Percentiles rank a stretch among this genome's conserved stretches.
Evolutionary conservation across 202 grass and related monocot species (phyloP).

Genomic region (Setaria viridis): DNA sequence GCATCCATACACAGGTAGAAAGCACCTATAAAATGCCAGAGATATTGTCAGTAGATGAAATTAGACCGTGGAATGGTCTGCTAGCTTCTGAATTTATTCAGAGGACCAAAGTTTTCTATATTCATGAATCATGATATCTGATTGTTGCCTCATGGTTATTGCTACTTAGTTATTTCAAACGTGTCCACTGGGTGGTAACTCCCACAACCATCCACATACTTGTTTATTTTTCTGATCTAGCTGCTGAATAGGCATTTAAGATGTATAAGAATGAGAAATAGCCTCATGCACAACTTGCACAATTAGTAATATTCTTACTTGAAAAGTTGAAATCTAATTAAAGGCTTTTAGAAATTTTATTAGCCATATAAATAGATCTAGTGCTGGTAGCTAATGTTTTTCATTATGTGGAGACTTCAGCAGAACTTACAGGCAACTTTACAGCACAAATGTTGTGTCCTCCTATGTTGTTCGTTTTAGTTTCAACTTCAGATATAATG

Average conservation of each 20-base stretch:
- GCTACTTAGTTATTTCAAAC: background rate
- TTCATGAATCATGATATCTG: background rate
- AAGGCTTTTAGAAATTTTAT: background rate
- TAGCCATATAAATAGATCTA: background rate
- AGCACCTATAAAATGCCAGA: conserved; percentile 18
- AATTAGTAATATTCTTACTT: background rate
- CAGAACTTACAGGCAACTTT: background rate
- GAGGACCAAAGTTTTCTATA: conserved; percentile 1
- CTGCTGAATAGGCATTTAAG: background rate
- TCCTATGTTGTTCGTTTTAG: background rate
- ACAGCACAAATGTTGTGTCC: background rate
- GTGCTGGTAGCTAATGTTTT: background rate
- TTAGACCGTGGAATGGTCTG: background rate
- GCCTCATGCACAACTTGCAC: background rate
- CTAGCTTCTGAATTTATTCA: conserved; percentile 40
- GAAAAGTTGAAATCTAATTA: background rate
- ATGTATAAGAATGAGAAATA: background rate
- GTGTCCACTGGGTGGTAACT: background rate
- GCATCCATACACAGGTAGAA: conserved; percentile 16
- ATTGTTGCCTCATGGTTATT: background rate
- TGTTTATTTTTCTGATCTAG: background rate
- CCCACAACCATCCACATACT: background rate
- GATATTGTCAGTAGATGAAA: background rate
- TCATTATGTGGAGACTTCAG: background rate
- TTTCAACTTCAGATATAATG: background rate